Conservation (phyloP, 257 asterid species). For the Nicotiana benthamiana region DNA sequence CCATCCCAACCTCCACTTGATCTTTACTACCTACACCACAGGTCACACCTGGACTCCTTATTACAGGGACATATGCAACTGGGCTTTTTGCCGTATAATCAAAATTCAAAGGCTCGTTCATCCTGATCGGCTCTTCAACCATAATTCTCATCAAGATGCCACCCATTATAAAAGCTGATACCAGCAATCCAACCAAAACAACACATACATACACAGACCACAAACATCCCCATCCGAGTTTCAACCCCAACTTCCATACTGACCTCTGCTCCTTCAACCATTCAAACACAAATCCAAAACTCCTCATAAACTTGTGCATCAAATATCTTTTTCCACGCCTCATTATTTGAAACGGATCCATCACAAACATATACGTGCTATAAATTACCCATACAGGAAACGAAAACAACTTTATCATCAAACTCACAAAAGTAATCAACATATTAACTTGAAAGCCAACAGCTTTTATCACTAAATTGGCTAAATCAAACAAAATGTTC, state of each 20-base stretch:
- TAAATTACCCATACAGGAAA: slow-evolving; percentile 45
- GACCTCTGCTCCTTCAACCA: slow-evolving; percentile 57
- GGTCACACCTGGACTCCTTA: slow-evolving; percentile 22
- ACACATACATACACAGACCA: slow-evolving; percentile 76
- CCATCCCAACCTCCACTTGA: slow-evolving; percentile 27
- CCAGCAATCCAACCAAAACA: slow-evolving; percentile 55
- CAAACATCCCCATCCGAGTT: slow-evolving; percentile 82
- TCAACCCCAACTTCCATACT: slow-evolving; percentile 58
- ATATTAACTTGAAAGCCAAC: slow-evolving; percentile 45
- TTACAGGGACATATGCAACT: slow-evolving; percentile 59
- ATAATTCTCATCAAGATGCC: slow-evolving; percentile 44
- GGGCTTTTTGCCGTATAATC: slow-evolving; percentile 86
- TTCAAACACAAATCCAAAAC: slow-evolving; percentile 29
- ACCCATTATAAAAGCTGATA: slow-evolving; percentile 58
- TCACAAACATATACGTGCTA: slow-evolving; percentile 47
- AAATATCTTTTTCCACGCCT: slow-evolving; percentile 28
- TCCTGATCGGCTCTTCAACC: slow-evolving; percentile 72
- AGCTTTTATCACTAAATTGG: slow-evolving; percentile 45
- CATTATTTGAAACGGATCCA: slow-evolving; percentile 56
- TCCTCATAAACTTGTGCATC: slow-evolving; percentile 17
- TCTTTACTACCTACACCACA: slow-evolving; percentile 30
- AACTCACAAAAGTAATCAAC: slow-evolving; percentile 29
- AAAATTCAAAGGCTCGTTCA: slow-evolving; percentile 58
- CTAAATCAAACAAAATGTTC: slow-evolving; percentile 29
- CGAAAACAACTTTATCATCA: slow-evolving; percentile 27